Base-by-base conservation (phyloP, 2,329 filamentous ascomycete species). In the Cladophialophora carrionii region DNA sequence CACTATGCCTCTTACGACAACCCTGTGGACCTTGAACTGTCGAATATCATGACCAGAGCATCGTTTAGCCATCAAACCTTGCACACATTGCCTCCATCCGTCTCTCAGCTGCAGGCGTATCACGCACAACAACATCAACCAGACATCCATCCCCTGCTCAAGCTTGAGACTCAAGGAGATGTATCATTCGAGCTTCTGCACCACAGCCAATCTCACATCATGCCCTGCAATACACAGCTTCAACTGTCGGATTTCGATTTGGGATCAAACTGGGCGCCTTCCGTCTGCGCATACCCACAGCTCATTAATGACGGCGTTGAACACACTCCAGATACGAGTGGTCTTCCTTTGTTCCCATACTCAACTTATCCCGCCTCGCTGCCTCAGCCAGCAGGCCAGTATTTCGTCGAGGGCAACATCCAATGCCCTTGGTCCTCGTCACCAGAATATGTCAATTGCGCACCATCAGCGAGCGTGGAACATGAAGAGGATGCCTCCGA, bases 401-500 rank as follows among this genome's bases (percentile, higher is more conserved):
- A 58, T 53, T 62, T 59, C 41, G 67, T 62, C 22, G 67, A 67
- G 17, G 41, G 55, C 32, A 31, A 46, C 22, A 57, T 12, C 31
- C 55, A 29, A 31, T 65, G 59, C 56, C 54, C 66, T 7, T 69
- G 67, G 67, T 63, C 64, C 5, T 65, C 60, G 14, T 63, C 67
- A 9, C 57, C 64, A 20, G 67, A 64, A 34, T 63, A 63, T 46
- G 34, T 41, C 12, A 48, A 64, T 43, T 62, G 54, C 43, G 43
- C 52, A 26, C 57, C 66, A 4, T 20, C 59, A 34, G 22, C 37
- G 17, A 26, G 54, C 2, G 37, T 48, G 14, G 65, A 66, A 14
- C 68, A 71, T 20, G 67, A 66, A 32, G 72, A 75, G 37, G 76
- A 74, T 22, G 69, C 63, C 8, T 77, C 77, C 57, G 71, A 73